These are phyloP conservation scores for Paradendryphiella salina DNA, from an alignment of 2,329 filamentous ascomycete species.

Conservation along the genomic window DNA sequence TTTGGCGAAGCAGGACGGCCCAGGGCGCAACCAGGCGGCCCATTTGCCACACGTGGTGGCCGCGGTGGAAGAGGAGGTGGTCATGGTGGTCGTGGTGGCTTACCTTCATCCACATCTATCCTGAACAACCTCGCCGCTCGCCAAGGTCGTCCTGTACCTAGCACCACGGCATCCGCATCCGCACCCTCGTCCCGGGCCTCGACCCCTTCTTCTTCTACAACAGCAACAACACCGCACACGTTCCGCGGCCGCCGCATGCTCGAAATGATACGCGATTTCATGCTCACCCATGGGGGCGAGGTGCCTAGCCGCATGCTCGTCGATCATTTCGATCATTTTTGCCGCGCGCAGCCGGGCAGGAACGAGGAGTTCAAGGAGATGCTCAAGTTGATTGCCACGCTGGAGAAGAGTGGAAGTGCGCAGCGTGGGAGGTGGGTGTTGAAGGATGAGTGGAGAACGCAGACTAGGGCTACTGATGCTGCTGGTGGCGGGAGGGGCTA, in stretches of 20 bases:
- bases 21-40: constrained; percentile 41
- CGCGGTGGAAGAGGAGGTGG: constrained; percentile 32
- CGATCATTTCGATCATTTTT: constrained; percentile 85
- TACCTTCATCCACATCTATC: constrained; percentile 49
- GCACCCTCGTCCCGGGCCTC: constrained; percentile 32
- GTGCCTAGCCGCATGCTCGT: constrained; percentile 84
- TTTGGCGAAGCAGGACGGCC: constrained; percentile 75
- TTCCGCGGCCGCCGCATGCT: constrained; percentile 51
- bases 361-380: constrained; percentile 77
- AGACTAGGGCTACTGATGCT: neutral
- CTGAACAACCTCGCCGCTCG: constrained; percentile 51
- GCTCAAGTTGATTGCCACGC: constrained; percentile 72
- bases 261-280: constrained; percentile 71
- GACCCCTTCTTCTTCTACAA: constrained; percentile 25
- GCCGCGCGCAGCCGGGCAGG: constrained; percentile 67
- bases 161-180: constrained; percentile 12
- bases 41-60: constrained; percentile 49
- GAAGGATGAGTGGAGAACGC: constrained; percentile 56
- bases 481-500: neutral
- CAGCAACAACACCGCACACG: constrained; percentile 22
- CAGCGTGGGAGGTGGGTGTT: constrained; percentile 60
- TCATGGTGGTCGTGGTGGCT: constrained; percentile 49
- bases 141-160: constrained; percentile 38
- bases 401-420: constrained; percentile 61
- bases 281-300: constrained; percentile 74